Evolutionary conservation across 2,329 filamentous ascomycete genomes (phyloP), one percentile per base, ranked within the genome.

Genomic region (Anthostomella pinea): DNA sequence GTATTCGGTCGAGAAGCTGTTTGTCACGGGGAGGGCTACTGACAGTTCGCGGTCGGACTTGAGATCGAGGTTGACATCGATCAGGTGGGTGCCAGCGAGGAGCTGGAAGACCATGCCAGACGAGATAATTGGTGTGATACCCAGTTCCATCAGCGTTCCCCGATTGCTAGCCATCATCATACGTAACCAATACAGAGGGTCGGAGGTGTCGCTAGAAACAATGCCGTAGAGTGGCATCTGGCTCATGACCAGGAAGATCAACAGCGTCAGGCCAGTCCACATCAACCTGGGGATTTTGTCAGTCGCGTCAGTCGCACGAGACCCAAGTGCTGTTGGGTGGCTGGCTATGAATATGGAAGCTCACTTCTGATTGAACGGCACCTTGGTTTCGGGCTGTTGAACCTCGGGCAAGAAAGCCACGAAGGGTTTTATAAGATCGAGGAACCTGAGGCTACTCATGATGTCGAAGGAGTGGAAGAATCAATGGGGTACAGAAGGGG

Each of bases 81-180:
- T 97, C 74, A 97, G 85, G 79, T 98, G 93, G 67, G 93, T 98
- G 64, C 93, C 93, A 62, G 93, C 93, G 52, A 98, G 87, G 61
- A 98, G 90, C 83, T 98, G 93, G 82, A 98, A 98, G 61, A 98
- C 89, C 93, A 98, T 98, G 70, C 93, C 93, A 23, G 93, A 97
- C 43, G 93, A 96, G 72, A 98, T 97, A 69, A 98, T 98, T 58
- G 94, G 94, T 16, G 93, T 95, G 58, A 97, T 93, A 75, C 90
- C 89, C 73, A 95, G 64, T 64, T 95, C 90, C 90, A 95, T 95
- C 66, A 95, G 67, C 17, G 90, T 95, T 68, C 90, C 90, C 62
- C 90, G 83, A 69, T 98, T 98, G 85, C 88, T 95, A 63, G 93
- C 93, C 80, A 97, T 82, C 83, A 98, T 96, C 91, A 98, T 97